Evolutionary conservation across 1,284 basidiomycete species (phyloP).

Genomic region (Meira nashicola): DNA sequence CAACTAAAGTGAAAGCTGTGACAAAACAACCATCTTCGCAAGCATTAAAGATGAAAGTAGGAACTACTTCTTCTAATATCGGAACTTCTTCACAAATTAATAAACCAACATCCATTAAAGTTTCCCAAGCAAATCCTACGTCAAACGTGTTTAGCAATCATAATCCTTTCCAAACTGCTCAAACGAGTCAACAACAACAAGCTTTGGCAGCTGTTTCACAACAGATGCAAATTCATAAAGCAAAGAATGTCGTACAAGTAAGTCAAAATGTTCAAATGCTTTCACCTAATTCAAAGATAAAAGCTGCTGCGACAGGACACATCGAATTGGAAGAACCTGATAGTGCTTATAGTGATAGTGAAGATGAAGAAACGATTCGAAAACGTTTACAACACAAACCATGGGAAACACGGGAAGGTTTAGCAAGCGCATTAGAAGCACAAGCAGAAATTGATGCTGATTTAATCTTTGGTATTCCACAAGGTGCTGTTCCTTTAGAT

Average conservation of each 20-base stretch:
- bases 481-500: conserved; percentile 42
- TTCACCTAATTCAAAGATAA: conserved; percentile 4
- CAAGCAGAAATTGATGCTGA: conserved; percentile 44
- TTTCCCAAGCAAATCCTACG: neutral
- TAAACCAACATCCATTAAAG: neutral
- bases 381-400: conserved; percentile 39
- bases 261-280: neutral
- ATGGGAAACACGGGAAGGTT: conserved; percentile 43
- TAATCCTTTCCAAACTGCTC: conserved; percentile 1
- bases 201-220: conserved; percentile 16
- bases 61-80: neutral
- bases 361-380: conserved; percentile 43
- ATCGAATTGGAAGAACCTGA: conserved; percentile 34
- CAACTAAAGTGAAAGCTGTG: no score
- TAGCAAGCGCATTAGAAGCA: conserved; percentile 35
- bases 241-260: neutral
- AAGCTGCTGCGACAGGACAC: conserved; percentile 5
- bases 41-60: neutral
- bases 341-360: conserved; percentile 48
- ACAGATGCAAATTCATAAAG: neutral
- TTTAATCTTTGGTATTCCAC: conserved; percentile 47
- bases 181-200: conserved; percentile 23
- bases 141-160: conserved; percentile 6
- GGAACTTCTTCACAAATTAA: neutral
- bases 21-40: neutral